phyloP scores from a whole-genome alignment of 805 yeast species.

The Lipomyces japonicus region DNA sequence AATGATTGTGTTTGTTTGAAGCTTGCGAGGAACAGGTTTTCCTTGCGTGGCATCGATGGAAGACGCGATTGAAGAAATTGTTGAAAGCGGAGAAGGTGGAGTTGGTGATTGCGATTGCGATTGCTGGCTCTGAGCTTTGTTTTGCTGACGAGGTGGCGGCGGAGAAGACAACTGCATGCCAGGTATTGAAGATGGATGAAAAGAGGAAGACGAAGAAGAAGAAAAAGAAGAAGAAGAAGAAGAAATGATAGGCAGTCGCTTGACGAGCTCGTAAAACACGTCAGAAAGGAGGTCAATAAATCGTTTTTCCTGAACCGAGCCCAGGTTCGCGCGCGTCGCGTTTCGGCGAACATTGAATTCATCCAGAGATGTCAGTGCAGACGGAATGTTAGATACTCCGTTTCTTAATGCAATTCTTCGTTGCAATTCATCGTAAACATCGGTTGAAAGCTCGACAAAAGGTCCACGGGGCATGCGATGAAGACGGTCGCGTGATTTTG shows the following conservation, averaged over 20 bases:
- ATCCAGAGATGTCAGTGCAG: constrained; percentile 58
- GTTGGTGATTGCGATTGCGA: neutral
- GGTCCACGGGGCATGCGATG: constrained; percentile 71
- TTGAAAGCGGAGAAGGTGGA: neutral
- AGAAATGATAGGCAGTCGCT: constrained; percentile 50
- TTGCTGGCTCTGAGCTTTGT: neutral
- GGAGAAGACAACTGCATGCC: neutral
- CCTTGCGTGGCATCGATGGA: neutral
- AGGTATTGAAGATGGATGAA: neutral
- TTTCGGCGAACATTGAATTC: constrained; percentile 89
- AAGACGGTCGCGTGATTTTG: constrained; percentile 78
- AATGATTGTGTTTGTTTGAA: constrained; percentile 48
- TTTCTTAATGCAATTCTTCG: constrained; percentile 59
- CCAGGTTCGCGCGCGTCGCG: constrained; percentile 88
- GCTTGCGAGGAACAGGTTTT: constrained; percentile 16
- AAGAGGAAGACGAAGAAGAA: no score
- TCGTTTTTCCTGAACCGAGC: constrained; percentile 73
- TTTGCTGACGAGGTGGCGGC: neutral
- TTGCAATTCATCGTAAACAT: constrained; percentile 86
- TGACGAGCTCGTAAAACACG: constrained; percentile 78
- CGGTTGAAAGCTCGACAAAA: constrained; percentile 85
- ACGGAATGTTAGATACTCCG: constrained; percentile 45
- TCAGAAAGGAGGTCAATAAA: constrained; percentile 90
- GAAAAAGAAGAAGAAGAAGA: no score
- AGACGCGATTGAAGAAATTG: neutral